Base-by-base conservation (phyloP, 2,329 filamentous ascomycete genomes). In the Cladorrhinum sp. region DNA sequence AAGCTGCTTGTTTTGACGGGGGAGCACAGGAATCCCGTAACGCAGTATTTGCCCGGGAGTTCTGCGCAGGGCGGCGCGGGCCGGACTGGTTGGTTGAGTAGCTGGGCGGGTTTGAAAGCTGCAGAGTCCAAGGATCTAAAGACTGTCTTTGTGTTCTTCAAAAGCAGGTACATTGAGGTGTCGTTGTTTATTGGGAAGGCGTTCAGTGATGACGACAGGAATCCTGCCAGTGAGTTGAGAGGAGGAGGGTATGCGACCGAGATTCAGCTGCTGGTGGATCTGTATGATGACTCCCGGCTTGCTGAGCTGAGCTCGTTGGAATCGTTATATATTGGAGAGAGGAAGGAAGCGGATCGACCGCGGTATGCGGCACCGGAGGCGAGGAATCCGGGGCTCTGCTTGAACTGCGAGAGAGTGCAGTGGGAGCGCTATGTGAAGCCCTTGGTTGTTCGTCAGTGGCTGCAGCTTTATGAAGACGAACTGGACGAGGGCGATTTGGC, bases 331-430 rank as follows among this genome's bases (percentile, higher is more conserved):
- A 20, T 20, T 1, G 58, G 55, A n/a, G 23, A n/a, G 36, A 41
- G 36, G 16, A 41, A 29, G 2, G 54, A 49, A 9, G 54, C 25
- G 3, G 20, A 48, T 9, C 13, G 16, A 13, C 59, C 59, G 27
- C 48, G 59, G 1, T 61, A 45, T 27, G 49, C 55, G 1, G 49
- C 23, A 10, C 20, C 24, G 10, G 59, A 32, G 8, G 36, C 38
- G 3, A 24, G 36, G 49, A 61, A 61, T 49, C 59, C 59, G 23
- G 59, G 59, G 22, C 45, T 61, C 16, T 61, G 59, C 45, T 29
- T 61, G 18, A 61, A 61, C 49, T 61, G 59, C 55, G 59, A 61
- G 54, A 32, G 59, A 6, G 49, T 61, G 6, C 59, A 61, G 32
- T 61, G 59, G 59, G 59, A 61, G 36, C 13, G 38, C 24, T 25